A percentile compares a stretch with the other conserved stretches of the same genome.
These are phyloP conservation scores for Fusarium sp. DNA, from an alignment of 2,329 filamentous ascomycete genomes.

Conservation along the genomic window DNA sequence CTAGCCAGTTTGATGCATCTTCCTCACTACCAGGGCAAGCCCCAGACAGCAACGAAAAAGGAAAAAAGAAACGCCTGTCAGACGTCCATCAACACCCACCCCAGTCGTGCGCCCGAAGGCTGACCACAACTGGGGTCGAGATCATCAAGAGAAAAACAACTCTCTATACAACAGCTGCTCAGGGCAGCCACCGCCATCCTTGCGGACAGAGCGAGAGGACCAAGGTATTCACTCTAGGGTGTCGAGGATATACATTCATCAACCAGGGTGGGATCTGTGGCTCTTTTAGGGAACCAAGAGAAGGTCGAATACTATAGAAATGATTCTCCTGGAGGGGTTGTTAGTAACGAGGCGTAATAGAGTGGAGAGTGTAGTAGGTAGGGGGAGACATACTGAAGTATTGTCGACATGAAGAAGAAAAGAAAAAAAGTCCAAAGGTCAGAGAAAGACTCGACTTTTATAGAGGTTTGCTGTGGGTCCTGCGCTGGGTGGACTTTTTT, in stretches of 20 bases:
- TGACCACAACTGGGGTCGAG: slow-evolving; percentile 81
- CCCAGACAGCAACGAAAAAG: slow-evolving; percentile 70
- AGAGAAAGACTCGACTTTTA: slow-evolving; percentile 13
- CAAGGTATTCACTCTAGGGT: slow-evolving; percentile 57
- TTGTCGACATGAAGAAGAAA: slow-evolving; percentile 73
- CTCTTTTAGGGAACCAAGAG: slow-evolving; percentile 94
- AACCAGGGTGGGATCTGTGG: slow-evolving; percentile 82
- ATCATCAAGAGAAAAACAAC: slow-evolving; percentile 83
- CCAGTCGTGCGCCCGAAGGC: slow-evolving; percentile 82
- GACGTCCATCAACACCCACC: slow-evolving; percentile 91
- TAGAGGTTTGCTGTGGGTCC: slow-evolving; percentile 22
- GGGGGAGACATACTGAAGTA: slow-evolving; percentile 59
- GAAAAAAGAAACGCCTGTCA: slow-evolving; percentile 77
- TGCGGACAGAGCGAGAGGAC: slow-evolving; percentile 53
- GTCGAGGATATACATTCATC: slow-evolving; percentile 78
- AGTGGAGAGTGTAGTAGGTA: too few relatives aligned
- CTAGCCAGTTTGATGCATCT: slow-evolving; percentile 52
- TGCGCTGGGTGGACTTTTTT: background rate
- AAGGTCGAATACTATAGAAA: slow-evolving; percentile 97
- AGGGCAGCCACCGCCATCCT: slow-evolving; percentile 67
- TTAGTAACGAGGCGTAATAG: too few relatives aligned
- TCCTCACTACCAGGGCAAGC: slow-evolving; percentile 67
- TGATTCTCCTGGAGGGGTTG: slow-evolving; percentile 75
- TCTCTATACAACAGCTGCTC: slow-evolving; percentile 77
- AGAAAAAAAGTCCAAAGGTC: slow-evolving; percentile 58